Conservation (phyloP, 2,329 filamentous ascomycete species). For the Cladosporium velox region DNA sequence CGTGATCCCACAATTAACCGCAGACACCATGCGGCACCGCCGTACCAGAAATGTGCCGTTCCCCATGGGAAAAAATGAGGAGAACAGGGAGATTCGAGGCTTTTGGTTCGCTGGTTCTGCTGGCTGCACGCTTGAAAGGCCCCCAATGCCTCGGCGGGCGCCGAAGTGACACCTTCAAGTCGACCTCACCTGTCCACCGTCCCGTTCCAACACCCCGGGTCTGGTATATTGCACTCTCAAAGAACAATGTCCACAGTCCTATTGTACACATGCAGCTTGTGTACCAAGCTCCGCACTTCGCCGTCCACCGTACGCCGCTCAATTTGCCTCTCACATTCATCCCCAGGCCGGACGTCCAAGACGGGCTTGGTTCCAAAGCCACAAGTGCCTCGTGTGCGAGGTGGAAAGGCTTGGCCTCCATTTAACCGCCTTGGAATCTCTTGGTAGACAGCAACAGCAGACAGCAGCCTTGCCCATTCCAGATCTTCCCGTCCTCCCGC, state of each 20-base stretch:
- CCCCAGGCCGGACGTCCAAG: constrained; percentile 15
- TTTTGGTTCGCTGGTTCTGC: neutral
- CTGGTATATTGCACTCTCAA: neutral
- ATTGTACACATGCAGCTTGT: neutral
- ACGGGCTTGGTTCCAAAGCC: constrained; percentile 7
- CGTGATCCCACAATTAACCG: constrained; percentile 19
- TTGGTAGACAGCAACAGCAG: neutral
- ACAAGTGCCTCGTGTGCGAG: neutral
- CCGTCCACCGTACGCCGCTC: neutral
- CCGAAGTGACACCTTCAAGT: neutral
- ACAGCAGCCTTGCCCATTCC: constrained; percentile 7
- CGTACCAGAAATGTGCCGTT: constrained; percentile 1
- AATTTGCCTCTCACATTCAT: constrained; percentile 12
- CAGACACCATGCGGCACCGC: constrained; percentile 8
- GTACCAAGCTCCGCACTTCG: neutral
- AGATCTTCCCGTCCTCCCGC: constrained; percentile 17
- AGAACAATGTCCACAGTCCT: neutral
- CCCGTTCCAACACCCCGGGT: neutral
- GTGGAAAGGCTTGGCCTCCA: constrained; percentile 3
- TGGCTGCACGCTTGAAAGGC: neutral
- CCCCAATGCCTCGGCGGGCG: neutral
- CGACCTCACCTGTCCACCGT: neutral
- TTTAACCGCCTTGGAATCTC: constrained; percentile 20
- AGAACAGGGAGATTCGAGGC: constrained; percentile 6
- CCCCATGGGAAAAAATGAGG: constrained; percentile 13